Evolutionary conservation across 768 basidiomycete genomes (phyloP).

Genomic region (Amanita fuliginea): DNA sequence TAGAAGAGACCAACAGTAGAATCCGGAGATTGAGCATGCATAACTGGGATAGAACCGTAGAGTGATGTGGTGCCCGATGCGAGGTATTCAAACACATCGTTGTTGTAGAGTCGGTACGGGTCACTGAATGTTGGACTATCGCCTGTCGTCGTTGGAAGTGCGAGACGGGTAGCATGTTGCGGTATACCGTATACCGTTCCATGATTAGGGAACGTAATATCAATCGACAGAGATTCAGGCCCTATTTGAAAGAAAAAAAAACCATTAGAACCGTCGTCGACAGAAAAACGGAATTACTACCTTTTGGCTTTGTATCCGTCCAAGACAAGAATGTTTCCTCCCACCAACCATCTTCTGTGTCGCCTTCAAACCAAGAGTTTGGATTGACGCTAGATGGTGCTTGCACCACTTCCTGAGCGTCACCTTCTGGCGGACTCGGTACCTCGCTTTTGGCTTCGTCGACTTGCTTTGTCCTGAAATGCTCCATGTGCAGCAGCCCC

Average conservation of each 20-base stretch:
- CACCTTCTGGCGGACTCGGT: conserved; percentile 10
- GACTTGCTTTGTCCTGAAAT: conserved; percentile 68
- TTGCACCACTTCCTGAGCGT: conserved; percentile 3
- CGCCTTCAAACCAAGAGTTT: conserved; percentile 50
- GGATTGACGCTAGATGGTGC: neutral
- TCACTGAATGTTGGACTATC: conserved; percentile 70
- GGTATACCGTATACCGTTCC: conserved; percentile 93
- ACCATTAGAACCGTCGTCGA: conserved; percentile 4
- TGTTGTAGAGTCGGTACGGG: conserved; percentile 91
- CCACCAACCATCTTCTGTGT: conserved; percentile 76
- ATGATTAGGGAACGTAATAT: conserved; percentile 89
- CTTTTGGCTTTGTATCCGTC: conserved; percentile 94
- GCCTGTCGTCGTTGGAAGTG: conserved; percentile 81
- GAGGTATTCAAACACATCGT: conserved; percentile 94
- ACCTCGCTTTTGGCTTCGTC: conserved; percentile 31
- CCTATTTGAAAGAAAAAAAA: conserved; percentile 55
- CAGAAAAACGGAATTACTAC: conserved; percentile 27
- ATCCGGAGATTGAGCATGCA: conserved; percentile 84
- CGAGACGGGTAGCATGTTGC: conserved; percentile 86
- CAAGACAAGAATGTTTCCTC: conserved; percentile 81
- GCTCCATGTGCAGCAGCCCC: conserved; percentile 94
- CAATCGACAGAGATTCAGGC: conserved; percentile 87
- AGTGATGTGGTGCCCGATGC: conserved; percentile 70
- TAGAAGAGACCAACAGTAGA: conserved; percentile 90
- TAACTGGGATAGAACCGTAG: conserved; percentile 85